Evolutionary conservation across 2,329 filamentous ascomycete species (phyloP).

Genomic region (Aaosphaeria pasadenensis): DNA sequence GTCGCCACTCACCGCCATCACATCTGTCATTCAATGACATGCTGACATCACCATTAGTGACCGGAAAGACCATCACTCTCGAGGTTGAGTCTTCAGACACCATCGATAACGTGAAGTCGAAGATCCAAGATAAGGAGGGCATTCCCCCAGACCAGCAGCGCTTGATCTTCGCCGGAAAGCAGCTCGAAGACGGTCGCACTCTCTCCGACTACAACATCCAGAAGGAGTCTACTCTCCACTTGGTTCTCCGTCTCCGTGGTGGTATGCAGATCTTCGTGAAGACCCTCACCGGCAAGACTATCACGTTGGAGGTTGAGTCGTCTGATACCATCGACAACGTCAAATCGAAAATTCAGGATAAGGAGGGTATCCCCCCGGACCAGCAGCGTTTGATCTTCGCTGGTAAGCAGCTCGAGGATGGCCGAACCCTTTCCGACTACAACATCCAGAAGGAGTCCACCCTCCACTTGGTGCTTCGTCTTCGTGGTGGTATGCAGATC

Average conservation of each 20-base stretch:
- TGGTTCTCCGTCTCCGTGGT: conserved; percentile 71
- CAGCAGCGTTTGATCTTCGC: conserved; percentile 96
- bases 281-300: conserved; percentile 62
- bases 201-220: conserved; percentile 57
- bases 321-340: conserved; percentile 95
- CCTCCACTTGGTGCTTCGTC: conserved; percentile 80
- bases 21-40: conserved; percentile 12
- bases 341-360: conserved; percentile 96
- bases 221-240: conserved; percentile 66
- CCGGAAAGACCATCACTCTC: conserved; percentile 54
- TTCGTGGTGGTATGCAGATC: conserved; percentile 73
- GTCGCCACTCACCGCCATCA: conserved; percentile 23
- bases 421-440: conserved; percentile 86
- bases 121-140: conserved; percentile 49
- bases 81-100: conserved; percentile 41
- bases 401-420: conserved; percentile 94
- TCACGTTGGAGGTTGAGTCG: conserved; percentile 64
- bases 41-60: conserved; percentile 45
- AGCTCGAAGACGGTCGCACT: conserved; percentile 57
- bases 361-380: conserved; percentile 94
- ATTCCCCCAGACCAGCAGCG: conserved; percentile 59
- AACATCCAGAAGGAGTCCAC: conserved; percentile 95
- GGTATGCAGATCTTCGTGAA: conserved; percentile 64
- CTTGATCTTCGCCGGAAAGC: conserved; percentile 57
- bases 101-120: conserved; percentile 1